Evolutionary conservation across 2,329 filamentous ascomycete genomes (phyloP).

Genomic region (Acephala macrosclerotiorum): DNA sequence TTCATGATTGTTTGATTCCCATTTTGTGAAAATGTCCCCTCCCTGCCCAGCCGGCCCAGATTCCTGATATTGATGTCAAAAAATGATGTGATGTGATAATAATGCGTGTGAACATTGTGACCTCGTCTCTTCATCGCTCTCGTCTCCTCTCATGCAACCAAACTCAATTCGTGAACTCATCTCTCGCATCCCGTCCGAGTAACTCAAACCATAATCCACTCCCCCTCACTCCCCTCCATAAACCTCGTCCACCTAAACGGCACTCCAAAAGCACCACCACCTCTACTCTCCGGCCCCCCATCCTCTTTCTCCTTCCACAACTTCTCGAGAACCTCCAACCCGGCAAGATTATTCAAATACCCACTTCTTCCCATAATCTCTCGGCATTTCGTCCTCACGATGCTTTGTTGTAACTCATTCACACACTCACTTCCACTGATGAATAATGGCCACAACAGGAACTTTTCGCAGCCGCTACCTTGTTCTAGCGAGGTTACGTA

Average conservation of each 20-base stretch:
- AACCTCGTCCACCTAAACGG: slow-evolving; percentile 42
- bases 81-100: not conserved
- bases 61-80: not conserved
- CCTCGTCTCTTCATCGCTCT: not conserved
- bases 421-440: slow-evolving; percentile 90
- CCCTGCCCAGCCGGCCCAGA: not conserved
- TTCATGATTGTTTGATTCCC: not conserved
- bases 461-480: slow-evolving; percentile 79
- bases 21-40: not conserved
- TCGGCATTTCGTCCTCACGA: slow-evolving; percentile 80
- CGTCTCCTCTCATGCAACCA: not conserved
- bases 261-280: slow-evolving; percentile 27
- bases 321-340: slow-evolving; percentile 83
- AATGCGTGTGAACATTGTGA: not conserved
- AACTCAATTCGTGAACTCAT: not conserved
- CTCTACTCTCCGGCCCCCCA: slow-evolving; percentile 16
- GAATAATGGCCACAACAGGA: slow-evolving; percentile 92
- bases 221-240: slow-evolving; percentile 57
- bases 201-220: slow-evolving; percentile 75
- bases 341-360: slow-evolving; percentile 92
- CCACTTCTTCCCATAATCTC: slow-evolving; percentile 89
- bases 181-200: too few relatives aligned
- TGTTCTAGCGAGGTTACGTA: slow-evolving; percentile 83
- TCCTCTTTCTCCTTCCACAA: slow-evolving; percentile 66
- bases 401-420: slow-evolving; percentile 77